Conservation (phyloP, 2,329 filamentous ascomycete species). For the Fusarium chaquense region DNA sequence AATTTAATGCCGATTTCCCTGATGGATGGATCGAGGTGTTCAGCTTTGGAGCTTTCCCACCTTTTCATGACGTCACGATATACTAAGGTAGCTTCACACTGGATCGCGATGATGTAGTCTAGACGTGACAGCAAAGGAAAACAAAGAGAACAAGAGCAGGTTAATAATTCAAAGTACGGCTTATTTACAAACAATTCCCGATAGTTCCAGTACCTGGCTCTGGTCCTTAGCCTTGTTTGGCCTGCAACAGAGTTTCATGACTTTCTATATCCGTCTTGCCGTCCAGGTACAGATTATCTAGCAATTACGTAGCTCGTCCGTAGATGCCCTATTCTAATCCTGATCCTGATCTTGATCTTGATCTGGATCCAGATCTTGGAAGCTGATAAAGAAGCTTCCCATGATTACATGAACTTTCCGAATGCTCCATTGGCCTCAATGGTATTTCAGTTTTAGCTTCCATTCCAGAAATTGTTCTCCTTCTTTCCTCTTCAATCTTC, state of each 20-base stretch:
- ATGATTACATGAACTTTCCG: constrained; percentile 14
- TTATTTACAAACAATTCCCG: constrained; percentile 3
- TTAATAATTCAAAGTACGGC: constrained; percentile 11
- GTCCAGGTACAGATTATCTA: constrained; percentile 19
- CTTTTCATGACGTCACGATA: constrained; percentile 46
- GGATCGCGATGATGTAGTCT: constrained; percentile 44
- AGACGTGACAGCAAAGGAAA: constrained; percentile 36
- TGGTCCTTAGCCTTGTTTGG: neutral
- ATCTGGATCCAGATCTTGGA: constrained; percentile 30
- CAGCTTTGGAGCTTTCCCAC: constrained; percentile 5
- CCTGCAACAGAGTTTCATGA: constrained; percentile 29
- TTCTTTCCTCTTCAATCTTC: neutral
- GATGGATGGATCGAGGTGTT: constrained; percentile 2
- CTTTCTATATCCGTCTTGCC: neutral
- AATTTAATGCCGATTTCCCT: neutral
- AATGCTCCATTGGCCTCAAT: constrained; percentile 18
- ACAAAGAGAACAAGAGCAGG: neutral
- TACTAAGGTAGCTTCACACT: constrained; percentile 7
- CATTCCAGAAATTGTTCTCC: neutral
- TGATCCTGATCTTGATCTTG: constrained; percentile 1
- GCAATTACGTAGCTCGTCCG: constrained; percentile 26
- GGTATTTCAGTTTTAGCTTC: constrained; percentile 20
- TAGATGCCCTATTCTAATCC: neutral
- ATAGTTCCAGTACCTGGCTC: constrained; percentile 1
- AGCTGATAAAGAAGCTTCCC: constrained; percentile 17